Conservation (phyloP, 2,329 filamentous ascomycete genomes). For the Metarhizium anisopliae region DNA sequence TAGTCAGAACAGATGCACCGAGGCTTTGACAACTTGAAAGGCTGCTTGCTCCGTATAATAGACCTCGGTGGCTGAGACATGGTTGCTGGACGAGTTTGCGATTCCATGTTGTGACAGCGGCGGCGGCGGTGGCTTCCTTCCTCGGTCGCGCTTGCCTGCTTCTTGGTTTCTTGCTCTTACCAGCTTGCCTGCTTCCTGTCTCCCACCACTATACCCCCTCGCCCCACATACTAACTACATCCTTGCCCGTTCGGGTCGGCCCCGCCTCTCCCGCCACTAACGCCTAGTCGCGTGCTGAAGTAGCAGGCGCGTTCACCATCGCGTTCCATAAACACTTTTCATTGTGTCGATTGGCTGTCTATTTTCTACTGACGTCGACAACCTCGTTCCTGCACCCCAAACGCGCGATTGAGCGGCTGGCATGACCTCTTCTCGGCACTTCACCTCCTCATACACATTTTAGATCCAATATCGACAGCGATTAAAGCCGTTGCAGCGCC, state of each 20-base stretch:
- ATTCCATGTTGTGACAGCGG: too few relatives aligned
- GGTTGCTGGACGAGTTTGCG: too few relatives aligned
- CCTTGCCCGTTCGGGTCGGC: background rate
- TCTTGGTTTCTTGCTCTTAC: too few relatives aligned
- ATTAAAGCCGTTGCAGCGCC: background rate
- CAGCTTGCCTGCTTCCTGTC: too few relatives aligned
- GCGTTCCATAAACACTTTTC: constrained; percentile 14
- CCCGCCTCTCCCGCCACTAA: constrained; percentile 1
- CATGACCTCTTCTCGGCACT: background rate
- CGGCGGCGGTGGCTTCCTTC: too few relatives aligned
- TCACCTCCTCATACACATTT: background rate
- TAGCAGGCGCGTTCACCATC: constrained; percentile 14
- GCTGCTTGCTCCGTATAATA: too few relatives aligned
- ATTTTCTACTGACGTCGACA: background rate
- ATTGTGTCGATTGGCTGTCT: background rate
- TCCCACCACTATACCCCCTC: background rate
- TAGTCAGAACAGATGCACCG: too few relatives aligned
- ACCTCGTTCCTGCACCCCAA: background rate
- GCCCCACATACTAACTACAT: background rate
- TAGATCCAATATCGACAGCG: background rate
- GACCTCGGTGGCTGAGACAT: too few relatives aligned
- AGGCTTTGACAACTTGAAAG: too few relatives aligned
- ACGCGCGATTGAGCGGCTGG: background rate
- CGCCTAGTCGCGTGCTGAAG: constrained; percentile 3
- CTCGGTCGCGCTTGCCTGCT: too few relatives aligned